Evolutionary conservation across 495 filamentous ascomycete species (phyloP), one percentile per base, ranked within the genome.

Genomic region (Aspergillus olivimuriae): DNA sequence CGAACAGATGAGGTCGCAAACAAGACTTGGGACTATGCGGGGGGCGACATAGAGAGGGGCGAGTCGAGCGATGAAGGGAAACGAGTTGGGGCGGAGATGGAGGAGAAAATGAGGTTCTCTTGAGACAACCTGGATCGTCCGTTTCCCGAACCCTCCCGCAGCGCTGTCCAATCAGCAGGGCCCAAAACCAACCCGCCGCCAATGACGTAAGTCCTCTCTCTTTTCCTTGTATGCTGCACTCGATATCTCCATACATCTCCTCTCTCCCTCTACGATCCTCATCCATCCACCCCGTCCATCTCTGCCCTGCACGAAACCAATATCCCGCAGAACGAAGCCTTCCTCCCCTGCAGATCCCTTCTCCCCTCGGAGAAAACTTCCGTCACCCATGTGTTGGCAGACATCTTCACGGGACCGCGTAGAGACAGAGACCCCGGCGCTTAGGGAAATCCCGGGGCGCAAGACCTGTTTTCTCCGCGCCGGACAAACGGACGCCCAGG

Each of bases 401-500:
- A 42, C 39, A 28, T 28, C 24, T 11, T 11, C 6, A 28, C 24
- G 24, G 5, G 11, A 28, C 11, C 24, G 24, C 24, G 11, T 28
- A 28, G 24, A 11, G 24, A 28, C 5, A 28, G 24, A n/a, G n/a
- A n/a, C n/a, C n/a, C n/a, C n/a, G n/a, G n/a, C n/a, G n/a, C 4
- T 4, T 33, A 42, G 40, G 41, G 31, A 44, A 24, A 22, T 44
- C 41, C 32, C 41, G 41, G 41, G 31, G 14, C 16, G 17, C 21
- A 30, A n/a, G n/a, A n/a, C n/a, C n/a, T n/a, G n/a, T 10, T 32
- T 26, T 36, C 36, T 20, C 30, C 17, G 16, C 41, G n/a, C 14
- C 45, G 45, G 45, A 42, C 38, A 37, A 42, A 47, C 26, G 45
- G 45, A 28, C 24, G 6, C 24, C 24, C 24, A 11, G 24, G 24